phyloP scores from a whole-genome alignment of 345 rosid species.

The Reutealis trisperma region DNA sequence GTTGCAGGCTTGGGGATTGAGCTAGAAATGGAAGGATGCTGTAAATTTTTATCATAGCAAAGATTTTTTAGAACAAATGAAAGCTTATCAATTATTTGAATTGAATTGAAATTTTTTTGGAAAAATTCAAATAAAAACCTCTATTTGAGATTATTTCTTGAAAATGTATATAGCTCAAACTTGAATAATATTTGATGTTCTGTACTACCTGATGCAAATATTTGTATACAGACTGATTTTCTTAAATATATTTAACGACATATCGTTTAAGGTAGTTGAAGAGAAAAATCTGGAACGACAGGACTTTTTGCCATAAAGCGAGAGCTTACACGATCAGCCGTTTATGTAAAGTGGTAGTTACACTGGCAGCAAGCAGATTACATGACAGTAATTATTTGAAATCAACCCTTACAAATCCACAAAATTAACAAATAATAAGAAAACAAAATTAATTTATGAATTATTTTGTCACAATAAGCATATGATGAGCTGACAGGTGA shows the following conservation, averaged over 20 bases:
- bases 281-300: no score
- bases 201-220: background rate
- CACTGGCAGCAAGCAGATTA: no score
- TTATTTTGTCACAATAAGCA: background rate
- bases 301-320: no score
- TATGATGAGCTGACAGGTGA: background rate
- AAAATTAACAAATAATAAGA: no score
- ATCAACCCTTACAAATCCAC: no score
- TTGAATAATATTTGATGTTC: background rate
- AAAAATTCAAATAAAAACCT: constrained; percentile 7
- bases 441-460: no score
- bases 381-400: no score
- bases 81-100: constrained; percentile 1
- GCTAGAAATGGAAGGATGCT: constrained; percentile 24
- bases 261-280: no score
- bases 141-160: constrained; percentile 3
- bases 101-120: constrained; percentile 10
- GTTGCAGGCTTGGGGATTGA: constrained; percentile 67
- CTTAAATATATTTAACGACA: no score
- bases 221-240: no score
- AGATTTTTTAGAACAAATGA: background rate
- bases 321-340: no score
- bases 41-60: constrained; percentile 1
- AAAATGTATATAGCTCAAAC: constrained; percentile 18
- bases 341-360: no score